Percentiles rank a stretch among this genome's conserved stretches.
Evolutionary conservation across 176 grass and related monocot species (phyloP).

Genomic region (Carex parvula): DNA sequence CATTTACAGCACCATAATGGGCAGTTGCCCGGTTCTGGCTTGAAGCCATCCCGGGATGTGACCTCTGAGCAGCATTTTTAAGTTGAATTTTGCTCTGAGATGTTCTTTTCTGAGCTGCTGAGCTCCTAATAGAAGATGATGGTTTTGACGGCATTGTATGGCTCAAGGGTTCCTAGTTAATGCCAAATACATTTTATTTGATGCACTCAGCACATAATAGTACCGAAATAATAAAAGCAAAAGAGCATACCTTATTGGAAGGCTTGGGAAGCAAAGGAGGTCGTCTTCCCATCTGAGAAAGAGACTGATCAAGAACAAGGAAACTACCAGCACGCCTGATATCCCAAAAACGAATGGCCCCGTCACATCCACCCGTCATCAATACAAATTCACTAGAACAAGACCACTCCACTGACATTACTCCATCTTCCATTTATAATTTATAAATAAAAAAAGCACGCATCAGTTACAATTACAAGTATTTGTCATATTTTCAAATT

Average conservation of each 20-base stretch:
- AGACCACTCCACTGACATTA: slow-evolving; percentile 96
- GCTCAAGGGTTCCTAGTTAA: slow-evolving; percentile 29
- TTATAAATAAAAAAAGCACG: no score
- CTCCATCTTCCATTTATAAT: slow-evolving; percentile 56
- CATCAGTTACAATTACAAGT: no score
- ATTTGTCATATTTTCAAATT: neutral
- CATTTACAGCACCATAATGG: slow-evolving; percentile 95
- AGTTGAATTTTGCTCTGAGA: slow-evolving; percentile 35
- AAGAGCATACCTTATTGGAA: slow-evolving; percentile 36
- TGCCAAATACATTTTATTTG: slow-evolving; percentile 7
- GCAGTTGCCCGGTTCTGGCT: slow-evolving; percentile 69
- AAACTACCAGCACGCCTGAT: slow-evolving; percentile 89
- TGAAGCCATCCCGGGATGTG: slow-evolving; percentile 65
- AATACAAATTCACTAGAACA: slow-evolving; percentile 76
- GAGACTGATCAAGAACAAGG: slow-evolving; percentile 76
- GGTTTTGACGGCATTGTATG: slow-evolving; percentile 27
- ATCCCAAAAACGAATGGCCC: slow-evolving; percentile 96
- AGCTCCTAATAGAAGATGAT: slow-evolving; percentile 45
- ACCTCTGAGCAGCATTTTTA: slow-evolving; percentile 48
- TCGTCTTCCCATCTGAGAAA: slow-evolving; percentile 66
- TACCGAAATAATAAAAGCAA: neutral
- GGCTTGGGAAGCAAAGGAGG: slow-evolving; percentile 47
- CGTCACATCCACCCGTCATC: slow-evolving; percentile 77
- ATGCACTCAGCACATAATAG: neutral
- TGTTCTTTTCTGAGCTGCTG: slow-evolving; percentile 33